These are phyloP conservation scores for Beauveria scarabaeidicola DNA, from an alignment of 2,329 filamentous ascomycete genomes.

Conservation along the genomic window DNA sequence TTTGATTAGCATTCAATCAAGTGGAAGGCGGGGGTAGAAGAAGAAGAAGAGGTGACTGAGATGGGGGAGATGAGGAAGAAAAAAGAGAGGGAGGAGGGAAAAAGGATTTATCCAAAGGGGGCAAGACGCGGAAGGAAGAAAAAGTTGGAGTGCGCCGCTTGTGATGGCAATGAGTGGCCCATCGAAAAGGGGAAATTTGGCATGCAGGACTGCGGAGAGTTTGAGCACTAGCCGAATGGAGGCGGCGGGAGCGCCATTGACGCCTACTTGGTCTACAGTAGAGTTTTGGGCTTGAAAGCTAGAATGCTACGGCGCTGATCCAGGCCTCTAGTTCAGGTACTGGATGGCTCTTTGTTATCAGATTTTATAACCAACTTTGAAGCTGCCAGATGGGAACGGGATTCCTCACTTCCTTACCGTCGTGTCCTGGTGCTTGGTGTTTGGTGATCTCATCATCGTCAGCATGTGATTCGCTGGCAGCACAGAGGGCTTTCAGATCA, in stretches of 20 bases:
- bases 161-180: conserved; percentile 5
- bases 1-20: not conserved
- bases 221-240: not conserved
- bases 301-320: not conserved
- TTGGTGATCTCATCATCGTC: not conserved
- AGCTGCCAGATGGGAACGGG: too few relatives aligned
- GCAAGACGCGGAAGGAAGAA: conserved; percentile 11
- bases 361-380: too few relatives aligned
- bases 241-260: not conserved
- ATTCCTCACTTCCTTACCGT: too few relatives aligned
- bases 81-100: conserved; percentile 13
- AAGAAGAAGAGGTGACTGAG: not conserved
- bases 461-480: conserved; percentile 26
- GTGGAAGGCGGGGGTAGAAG: conserved; percentile 17
- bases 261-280: not conserved
- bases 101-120: conserved; percentile 6
- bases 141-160: not conserved
- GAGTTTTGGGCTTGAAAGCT: too few relatives aligned
- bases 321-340: not conserved
- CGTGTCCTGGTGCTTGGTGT: too few relatives aligned
- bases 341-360: too few relatives aligned
- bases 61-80: conserved; percentile 22
- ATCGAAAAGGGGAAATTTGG: conserved; percentile 31
- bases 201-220: conserved; percentile 12
- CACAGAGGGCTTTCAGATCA: not conserved